A percentile compares a stretch with the other conserved stretches of the same genome.
Conservation (phyloP, 768 basidiomycete genomes). For the Kwoniella botswanensis region DNA sequence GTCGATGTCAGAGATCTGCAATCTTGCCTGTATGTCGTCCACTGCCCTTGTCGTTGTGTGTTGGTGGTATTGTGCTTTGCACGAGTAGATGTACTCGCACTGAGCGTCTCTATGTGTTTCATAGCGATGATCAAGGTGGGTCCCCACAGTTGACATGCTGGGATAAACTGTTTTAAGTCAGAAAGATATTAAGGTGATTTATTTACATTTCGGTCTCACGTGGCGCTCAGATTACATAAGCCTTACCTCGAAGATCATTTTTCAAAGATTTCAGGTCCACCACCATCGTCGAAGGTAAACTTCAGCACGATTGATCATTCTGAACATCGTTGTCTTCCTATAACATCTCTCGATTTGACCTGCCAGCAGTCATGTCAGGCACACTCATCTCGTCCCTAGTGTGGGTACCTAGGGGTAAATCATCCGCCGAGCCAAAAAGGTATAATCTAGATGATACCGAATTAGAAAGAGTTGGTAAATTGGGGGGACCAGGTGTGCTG, state of each 20-base stretch:
- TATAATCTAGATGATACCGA: slow-evolving; percentile 91
- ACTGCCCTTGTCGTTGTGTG: no score
- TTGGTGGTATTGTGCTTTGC: no score
- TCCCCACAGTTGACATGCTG: neutral
- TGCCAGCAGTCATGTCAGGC: slow-evolving; percentile 45
- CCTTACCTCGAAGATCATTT: neutral
- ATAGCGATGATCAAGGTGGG: neutral
- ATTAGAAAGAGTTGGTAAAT: slow-evolving; percentile 81
- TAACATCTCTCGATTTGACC: no score
- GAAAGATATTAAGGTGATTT: neutral
- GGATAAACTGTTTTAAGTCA: neutral
- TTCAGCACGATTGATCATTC: neutral
- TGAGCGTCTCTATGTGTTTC: neutral
- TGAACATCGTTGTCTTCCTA: no score
- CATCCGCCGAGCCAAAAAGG: slow-evolving; percentile 75
- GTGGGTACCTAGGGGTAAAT: slow-evolving; percentile 80
- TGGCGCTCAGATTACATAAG: neutral
- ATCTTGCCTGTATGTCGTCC: no score
- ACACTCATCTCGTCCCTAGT: slow-evolving; percentile 56
- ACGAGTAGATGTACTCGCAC: no score
- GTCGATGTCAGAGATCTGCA: no score
- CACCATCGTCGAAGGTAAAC: neutral
- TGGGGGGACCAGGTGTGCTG: slow-evolving; percentile 86
- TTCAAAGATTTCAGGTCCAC: slow-evolving; percentile 1
- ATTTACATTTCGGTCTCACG: neutral